Evolutionary conservation across 2,329 filamentous ascomycete species (phyloP).

Genomic region (Pestalotiopsis sp.): DNA sequence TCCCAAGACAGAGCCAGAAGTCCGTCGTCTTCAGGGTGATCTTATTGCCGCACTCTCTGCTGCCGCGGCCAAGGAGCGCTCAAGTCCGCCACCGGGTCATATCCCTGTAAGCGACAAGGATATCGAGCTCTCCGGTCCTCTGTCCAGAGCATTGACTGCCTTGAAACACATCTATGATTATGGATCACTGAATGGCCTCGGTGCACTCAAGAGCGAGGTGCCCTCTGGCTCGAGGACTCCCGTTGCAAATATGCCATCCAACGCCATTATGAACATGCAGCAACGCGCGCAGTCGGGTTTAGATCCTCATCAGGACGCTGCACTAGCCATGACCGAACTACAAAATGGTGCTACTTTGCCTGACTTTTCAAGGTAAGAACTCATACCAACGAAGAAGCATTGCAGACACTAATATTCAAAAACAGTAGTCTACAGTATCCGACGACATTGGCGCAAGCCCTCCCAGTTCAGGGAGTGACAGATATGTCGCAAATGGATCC

Average conservation of each 20-base stretch:
- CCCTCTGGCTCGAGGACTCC: constrained; percentile 44
- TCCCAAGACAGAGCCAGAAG: constrained; percentile 64
- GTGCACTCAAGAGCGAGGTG: constrained; percentile 49
- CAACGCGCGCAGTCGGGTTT: constrained; percentile 29
- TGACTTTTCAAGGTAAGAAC: constrained; percentile 44
- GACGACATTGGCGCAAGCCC: constrained; percentile 33
- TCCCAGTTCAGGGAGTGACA: constrained; percentile 37
- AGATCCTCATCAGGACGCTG: constrained; percentile 62
- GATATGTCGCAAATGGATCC: constrained; percentile 54
- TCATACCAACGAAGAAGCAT: background rate
- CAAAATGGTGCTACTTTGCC: constrained; percentile 56
- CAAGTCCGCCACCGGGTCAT: constrained; percentile 51
- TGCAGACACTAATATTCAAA: background rate
- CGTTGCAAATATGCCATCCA: constrained; percentile 43
- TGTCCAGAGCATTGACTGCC: constrained; percentile 62
- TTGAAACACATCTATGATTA: constrained; percentile 69
- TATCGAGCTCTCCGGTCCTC: constrained; percentile 62
- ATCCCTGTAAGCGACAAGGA: constrained; percentile 59
- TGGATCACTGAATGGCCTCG: constrained; percentile 55
- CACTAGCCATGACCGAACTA: constrained; percentile 66
- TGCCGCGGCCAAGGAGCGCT: constrained; percentile 63
- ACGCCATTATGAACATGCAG: constrained; percentile 26
- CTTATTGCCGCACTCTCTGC: constrained; percentile 65
- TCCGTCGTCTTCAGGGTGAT: constrained; percentile 64
- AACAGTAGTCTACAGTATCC: constrained; percentile 24